A percentile compares a stretch with the other conserved stretches of the same genome.
These are phyloP conservation scores for Leccinum rimulosum DNA, from an alignment of 768 basidiomycete genomes.

Conservation along the genomic window DNA sequence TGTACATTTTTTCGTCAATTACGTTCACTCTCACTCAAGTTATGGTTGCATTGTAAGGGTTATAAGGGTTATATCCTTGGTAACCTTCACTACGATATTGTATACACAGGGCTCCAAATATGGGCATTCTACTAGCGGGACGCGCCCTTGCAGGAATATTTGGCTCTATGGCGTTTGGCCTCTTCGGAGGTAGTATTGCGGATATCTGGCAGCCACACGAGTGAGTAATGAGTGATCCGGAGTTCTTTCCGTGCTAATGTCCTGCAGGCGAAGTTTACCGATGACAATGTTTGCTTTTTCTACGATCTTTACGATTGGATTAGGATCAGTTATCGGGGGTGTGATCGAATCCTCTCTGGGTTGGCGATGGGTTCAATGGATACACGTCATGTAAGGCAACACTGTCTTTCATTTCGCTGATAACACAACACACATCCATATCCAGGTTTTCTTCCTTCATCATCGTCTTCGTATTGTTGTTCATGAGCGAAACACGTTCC, in stretches of 20 bases:
- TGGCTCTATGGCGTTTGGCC: conserved; percentile 60
- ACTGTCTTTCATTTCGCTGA: background rate
- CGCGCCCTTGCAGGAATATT: conserved; percentile 62
- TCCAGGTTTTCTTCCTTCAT: conserved; percentile 52
- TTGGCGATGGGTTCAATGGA: conserved; percentile 86
- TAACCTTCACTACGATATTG: background rate
- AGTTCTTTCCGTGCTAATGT: background rate
- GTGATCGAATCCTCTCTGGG: conserved; percentile 60
- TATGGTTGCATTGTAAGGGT: conserved; percentile 31
- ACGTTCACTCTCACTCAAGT: conserved; percentile 54
- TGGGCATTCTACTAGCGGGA: conserved; percentile 55
- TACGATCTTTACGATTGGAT: conserved; percentile 54
- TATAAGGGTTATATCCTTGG: conserved; percentile 10
- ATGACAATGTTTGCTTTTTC: conserved; percentile 68
- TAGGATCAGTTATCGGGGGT: conserved; percentile 63
- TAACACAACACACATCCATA: background rate
- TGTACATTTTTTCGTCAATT: conserved; percentile 52
- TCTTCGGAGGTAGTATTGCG: conserved; percentile 67
- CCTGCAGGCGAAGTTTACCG: conserved; percentile 62
- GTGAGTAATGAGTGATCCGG: conserved; percentile 34
- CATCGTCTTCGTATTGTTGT: conserved; percentile 45
- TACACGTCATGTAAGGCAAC: conserved; percentile 53
- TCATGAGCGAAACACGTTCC: conserved; percentile 72
- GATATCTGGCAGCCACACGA: conserved; percentile 65
- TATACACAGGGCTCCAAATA: conserved; percentile 36